These are phyloP conservation scores for Umbelopsis sp. DNA, from an alignment of 192 early-diverging fungal genomes.

Conservation along the genomic window DNA sequence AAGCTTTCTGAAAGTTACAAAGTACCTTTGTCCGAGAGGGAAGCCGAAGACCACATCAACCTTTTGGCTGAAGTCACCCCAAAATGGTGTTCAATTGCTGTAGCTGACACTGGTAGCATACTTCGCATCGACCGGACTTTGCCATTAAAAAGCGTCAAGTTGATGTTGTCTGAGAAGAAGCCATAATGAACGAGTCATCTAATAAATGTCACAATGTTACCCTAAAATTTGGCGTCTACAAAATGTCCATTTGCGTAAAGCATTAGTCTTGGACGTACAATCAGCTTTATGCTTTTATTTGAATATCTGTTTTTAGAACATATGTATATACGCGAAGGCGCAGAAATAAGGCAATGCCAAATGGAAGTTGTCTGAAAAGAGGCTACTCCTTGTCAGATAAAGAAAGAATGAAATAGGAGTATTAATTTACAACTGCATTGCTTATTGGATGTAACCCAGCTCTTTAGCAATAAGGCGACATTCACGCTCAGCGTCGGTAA, in stretches of 20 bases:
- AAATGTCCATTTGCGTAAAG: too few species aligned
- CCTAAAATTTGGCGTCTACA: too few species aligned
- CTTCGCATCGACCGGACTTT: neutral
- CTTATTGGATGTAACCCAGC: constrained; percentile 9
- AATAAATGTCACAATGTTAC: too few species aligned
- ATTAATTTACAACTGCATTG: neutral
- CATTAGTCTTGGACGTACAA: too few species aligned
- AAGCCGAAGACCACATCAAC: constrained; percentile 6
- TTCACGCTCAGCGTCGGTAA: constrained; percentile 14
- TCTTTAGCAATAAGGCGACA: neutral
- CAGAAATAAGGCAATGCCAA: too few species aligned
- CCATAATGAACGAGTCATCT: neutral
- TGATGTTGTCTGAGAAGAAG: neutral
- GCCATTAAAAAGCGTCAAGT: neutral
- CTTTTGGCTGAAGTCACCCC: constrained; percentile 21
- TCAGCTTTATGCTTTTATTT: too few species aligned
- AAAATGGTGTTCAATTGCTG: constrained; percentile 20
- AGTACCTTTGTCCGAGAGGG: constrained; percentile 18
- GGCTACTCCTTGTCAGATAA: too few species aligned
- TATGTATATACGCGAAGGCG: too few species aligned
- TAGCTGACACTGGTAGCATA: constrained; percentile 11
- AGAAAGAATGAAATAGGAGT: too few species aligned
- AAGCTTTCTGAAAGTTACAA: constrained; percentile 26
- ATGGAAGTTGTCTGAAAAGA: too few species aligned
- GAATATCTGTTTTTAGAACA: too few species aligned